Percentiles rank a stretch among this genome's conserved stretches.
Evolutionary conservation across 2,329 filamentous ascomycete genomes (phyloP).

Genomic region (Chrysosporium keratinophilum): DNA sequence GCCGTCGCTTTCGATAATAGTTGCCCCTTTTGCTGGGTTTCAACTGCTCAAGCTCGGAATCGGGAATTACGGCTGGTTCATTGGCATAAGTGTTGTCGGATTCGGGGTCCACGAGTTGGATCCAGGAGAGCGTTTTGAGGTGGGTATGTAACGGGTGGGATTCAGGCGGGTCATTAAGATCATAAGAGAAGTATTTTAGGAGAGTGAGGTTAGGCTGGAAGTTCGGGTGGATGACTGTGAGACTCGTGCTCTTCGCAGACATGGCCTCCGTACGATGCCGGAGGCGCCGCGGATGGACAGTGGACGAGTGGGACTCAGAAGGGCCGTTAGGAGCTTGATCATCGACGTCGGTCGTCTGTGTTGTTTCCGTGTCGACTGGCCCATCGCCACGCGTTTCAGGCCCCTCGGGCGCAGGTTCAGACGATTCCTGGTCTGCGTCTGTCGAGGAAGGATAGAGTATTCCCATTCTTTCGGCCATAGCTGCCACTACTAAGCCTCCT

Average conservation of each 20-base stretch:
- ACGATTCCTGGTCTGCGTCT: constrained; percentile 10
- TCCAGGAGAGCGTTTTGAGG: constrained; percentile 77
- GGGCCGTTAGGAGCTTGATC: not conserved
- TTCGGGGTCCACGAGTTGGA: constrained; percentile 72
- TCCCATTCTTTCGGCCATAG: constrained; percentile 81
- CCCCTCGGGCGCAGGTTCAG: constrained; percentile 10
- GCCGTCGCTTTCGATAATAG: constrained; percentile 78
- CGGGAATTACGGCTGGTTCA: constrained; percentile 50
- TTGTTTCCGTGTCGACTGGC: not conserved
- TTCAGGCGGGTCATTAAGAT: constrained; percentile 53
- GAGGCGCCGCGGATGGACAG: constrained; percentile 15
- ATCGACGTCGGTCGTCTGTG: not conserved
- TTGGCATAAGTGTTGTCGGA: constrained; percentile 63
- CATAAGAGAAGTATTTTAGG: constrained; percentile 82
- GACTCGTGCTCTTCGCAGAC: constrained; percentile 47
- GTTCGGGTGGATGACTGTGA: constrained; percentile 70
- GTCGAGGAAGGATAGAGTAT: constrained; percentile 51
- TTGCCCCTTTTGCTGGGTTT: constrained; percentile 74
- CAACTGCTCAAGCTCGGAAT: constrained; percentile 55
- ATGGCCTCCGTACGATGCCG: constrained; percentile 22
- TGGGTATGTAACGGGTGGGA: constrained; percentile 71
- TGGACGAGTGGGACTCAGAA: not conserved
- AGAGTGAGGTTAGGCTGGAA: constrained; percentile 78
- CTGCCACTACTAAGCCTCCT: constrained; percentile 67
- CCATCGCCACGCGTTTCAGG: not conserved